Percentiles rank a stretch among this genome's conserved stretches.
phyloP scores from a whole-genome alignment of 2,329 filamentous ascomycete genomes.

The Ascochyta pisi region DNA sequence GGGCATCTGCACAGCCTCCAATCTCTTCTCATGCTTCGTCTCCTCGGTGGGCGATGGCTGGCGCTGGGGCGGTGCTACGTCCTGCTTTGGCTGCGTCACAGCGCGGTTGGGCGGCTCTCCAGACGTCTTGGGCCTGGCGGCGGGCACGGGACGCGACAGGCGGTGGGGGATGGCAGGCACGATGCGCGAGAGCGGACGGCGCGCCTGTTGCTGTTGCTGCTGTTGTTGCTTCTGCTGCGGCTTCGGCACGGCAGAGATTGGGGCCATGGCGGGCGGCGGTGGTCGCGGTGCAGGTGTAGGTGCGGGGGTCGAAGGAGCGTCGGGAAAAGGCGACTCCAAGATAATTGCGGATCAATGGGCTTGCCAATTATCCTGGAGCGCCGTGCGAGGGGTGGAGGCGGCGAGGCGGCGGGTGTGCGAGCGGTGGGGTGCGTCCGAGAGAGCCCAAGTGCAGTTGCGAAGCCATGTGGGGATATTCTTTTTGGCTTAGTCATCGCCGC shows the following conservation, averaged over 20 bases:
- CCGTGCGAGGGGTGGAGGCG: constrained; percentile 21
- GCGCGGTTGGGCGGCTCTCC: constrained; percentile 33
- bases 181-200: constrained; percentile 42
- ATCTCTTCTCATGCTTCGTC: constrained; percentile 23
- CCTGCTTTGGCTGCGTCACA: constrained; percentile 21
- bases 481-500: background rate
- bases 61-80: constrained; percentile 12
- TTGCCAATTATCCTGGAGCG: constrained; percentile 54
- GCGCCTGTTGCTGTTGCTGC: constrained; percentile 35
- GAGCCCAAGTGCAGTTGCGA: constrained; percentile 19
- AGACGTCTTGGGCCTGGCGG: constrained; percentile 37
- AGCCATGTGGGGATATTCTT: constrained; percentile 8
- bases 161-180: constrained; percentile 48
- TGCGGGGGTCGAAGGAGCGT: constrained; percentile 13
- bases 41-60: constrained; percentile 19
- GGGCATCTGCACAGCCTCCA: constrained; percentile 24
- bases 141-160: constrained; percentile 36
- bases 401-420: constrained; percentile 17
- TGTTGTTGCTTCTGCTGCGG: background rate
- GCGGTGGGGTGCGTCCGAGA: constrained; percentile 24
- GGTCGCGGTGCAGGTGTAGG: no score
- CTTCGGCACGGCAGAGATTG: constrained; percentile 25
- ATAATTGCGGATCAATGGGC: constrained; percentile 44
- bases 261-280: constrained; percentile 34
- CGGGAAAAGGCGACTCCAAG: constrained; percentile 48